These are phyloP conservation scores for Pichia sp. DNA, from an alignment of 1,139 yeast species.

Conservation along the genomic window DNA sequence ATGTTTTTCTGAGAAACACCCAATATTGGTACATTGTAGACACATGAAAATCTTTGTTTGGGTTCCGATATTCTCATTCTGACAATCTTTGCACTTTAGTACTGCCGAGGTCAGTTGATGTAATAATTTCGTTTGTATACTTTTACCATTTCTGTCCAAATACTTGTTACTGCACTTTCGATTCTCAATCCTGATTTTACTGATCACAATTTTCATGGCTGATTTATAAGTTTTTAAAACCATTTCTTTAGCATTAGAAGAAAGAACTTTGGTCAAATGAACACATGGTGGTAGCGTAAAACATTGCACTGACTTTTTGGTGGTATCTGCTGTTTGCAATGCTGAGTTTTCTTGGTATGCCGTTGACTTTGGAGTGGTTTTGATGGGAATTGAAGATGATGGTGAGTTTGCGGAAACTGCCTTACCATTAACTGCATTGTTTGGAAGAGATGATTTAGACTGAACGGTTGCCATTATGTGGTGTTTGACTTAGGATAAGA, in stretches of 20 bases:
- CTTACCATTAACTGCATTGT: slow-evolving; percentile 2
- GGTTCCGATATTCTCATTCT: slow-evolving; percentile 28
- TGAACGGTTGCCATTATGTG: slow-evolving; percentile 3
- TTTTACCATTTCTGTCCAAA: slow-evolving; percentile 20
- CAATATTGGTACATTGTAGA: slow-evolving; percentile 76
- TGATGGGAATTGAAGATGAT: background rate
- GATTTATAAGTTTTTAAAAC: slow-evolving; percentile 53
- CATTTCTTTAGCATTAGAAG: slow-evolving; percentile 47
- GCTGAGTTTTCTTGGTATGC: background rate
- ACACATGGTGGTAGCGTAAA: slow-evolving; percentile 39
- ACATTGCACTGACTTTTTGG: background rate
- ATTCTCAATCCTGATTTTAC: slow-evolving; percentile 23
- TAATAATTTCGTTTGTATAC: slow-evolving; percentile 30
- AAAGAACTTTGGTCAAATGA: slow-evolving; percentile 47
- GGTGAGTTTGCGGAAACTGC: background rate
- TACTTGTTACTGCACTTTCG: slow-evolving; percentile 9
- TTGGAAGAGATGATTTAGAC: slow-evolving; percentile 1
- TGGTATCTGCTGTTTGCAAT: background rate
- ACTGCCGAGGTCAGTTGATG: slow-evolving; percentile 37
- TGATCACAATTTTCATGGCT: slow-evolving; percentile 43
- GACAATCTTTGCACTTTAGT: slow-evolving; percentile 45
- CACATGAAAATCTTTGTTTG: slow-evolving; percentile 50
- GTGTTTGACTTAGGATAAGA: too few species aligned
- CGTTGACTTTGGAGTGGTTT: background rate
- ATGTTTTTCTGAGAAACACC: slow-evolving; percentile 58